Base-by-base conservation (phyloP, 2,329 filamentous ascomycete genomes). In the Botrytis paeoniae region DNA sequence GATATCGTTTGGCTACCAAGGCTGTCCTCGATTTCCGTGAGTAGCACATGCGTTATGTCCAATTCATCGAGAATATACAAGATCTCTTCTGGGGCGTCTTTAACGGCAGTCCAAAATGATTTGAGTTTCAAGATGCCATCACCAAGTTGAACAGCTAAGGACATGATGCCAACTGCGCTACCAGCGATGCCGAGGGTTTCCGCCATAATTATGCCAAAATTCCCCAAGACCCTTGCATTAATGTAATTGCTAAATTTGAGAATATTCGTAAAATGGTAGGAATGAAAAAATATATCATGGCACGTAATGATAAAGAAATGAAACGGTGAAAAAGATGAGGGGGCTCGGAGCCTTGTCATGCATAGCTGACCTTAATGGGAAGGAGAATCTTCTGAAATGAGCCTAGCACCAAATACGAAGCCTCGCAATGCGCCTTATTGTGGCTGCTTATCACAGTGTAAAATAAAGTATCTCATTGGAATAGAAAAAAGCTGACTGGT, bases 111-210 rank as follows among this genome's bases (percentile, higher is more conserved):
- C 69, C 69, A 70, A 7, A 70, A 63, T 3, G 25, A 32, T 63
- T 70, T 63, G 14, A 70, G 57, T 22, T 70, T 70, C 43, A 37
- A n/a, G 6, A 70, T 62, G 20, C 32, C 35, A n/a, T 70, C 69
- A 3, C 25, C 37, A 1, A 70, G 4, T 12, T 70, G 59, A 1
- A 63, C 1, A 22, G 29, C 59, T 1, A 70, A 43, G 1, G 69
- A 70, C 14, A 22, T 18, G 32, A 70, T 70, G n/a, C 69, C 69
- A 18, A 70, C 35, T 10, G 37, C 68, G 3, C 68, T 70, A 9
- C n/a, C 39, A 37, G 32, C 32, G 37, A 70, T 7, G 1, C 66
- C 66, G 1, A 59, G 3, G 3, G 6, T 32, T 51, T 69, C 65
- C 45, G 45, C 45, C 41, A 68, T 51, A 7, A 57, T 29, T 57